Conservation (phyloP, 208 protist genomes). For the Crithidia acanthocephali region DNA sequence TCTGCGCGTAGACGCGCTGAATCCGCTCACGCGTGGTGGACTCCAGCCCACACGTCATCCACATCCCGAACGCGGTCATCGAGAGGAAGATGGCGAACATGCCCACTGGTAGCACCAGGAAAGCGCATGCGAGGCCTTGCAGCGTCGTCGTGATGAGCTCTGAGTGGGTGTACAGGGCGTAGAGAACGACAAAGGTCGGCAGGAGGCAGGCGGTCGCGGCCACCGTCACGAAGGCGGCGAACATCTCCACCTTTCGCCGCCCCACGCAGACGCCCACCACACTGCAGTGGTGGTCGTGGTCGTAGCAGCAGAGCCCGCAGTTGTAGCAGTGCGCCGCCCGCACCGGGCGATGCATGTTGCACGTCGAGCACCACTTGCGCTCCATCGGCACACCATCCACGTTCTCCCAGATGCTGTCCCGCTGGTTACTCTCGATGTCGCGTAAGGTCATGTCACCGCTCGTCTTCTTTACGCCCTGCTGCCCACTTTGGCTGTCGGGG, state of each 20-base stretch:
- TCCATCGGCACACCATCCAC: conserved; percentile 79
- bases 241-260: conserved; percentile 62
- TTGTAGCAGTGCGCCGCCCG: conserved; percentile 92
- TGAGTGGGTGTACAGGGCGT: conserved; percentile 33
- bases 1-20: conserved; percentile 64
- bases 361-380: conserved; percentile 92
- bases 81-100: conserved; percentile 32
- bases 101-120: conserved; percentile 19
- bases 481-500: background rate
- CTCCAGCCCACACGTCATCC: conserved; percentile 32
- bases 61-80: conserved; percentile 44
- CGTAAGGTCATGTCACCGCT: conserved; percentile 55
- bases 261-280: conserved; percentile 89
- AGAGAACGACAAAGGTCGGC: conserved; percentile 36
- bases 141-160: conserved; percentile 27
- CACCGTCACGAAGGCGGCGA: conserved; percentile 61
- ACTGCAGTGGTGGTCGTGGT: conserved; percentile 92
- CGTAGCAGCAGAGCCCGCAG: conserved; percentile 84
- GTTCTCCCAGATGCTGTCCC: conserved; percentile 74
- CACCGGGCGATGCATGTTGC: conserved; percentile 80
- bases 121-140: conserved; percentile 14
- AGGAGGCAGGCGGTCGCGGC: conserved; percentile 29
- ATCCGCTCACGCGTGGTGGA: conserved; percentile 78
- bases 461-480: conserved; percentile 7
- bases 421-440: conserved; percentile 69